Conservation (phyloP, 208 protist species). For the Leishmania mexicana region DNA sequence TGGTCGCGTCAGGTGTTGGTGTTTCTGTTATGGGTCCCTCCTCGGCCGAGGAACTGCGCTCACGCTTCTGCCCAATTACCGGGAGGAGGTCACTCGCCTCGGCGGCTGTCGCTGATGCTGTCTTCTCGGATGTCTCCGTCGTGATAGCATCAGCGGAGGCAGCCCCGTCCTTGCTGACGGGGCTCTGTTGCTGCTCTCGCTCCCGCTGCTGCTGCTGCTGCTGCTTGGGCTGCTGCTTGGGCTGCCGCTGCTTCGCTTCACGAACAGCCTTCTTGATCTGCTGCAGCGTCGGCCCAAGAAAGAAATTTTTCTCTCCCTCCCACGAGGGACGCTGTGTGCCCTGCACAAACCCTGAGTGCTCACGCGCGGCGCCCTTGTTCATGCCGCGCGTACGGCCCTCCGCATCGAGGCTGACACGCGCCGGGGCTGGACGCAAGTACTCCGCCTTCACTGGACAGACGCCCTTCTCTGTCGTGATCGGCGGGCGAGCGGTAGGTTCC, state of each 20-base stretch:
- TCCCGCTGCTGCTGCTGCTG: not conserved
- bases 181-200: constrained; percentile 4
- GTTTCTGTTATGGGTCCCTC: not conserved
- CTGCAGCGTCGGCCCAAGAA: constrained; percentile 54
- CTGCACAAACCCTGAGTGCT: constrained; percentile 44
- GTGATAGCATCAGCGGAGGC: not conserved
- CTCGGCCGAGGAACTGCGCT: constrained; percentile 9
- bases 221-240: constrained; percentile 4
- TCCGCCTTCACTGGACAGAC: constrained; percentile 68
- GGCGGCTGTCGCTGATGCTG: not conserved
- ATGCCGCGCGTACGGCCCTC: constrained; percentile 75
- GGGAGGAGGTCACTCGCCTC: not conserved
- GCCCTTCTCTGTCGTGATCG: constrained; percentile 33
- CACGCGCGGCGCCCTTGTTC: constrained; percentile 76
- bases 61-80: constrained; percentile 18
- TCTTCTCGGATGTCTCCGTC: not conserved
- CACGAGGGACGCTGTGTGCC: constrained; percentile 69
- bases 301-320: constrained; percentile 82
- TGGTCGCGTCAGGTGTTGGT: constrained; percentile 8
- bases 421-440: constrained; percentile 61
- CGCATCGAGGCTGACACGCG: constrained; percentile 56
- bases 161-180: not conserved
- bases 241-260: constrained; percentile 24
- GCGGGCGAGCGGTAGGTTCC: not conserved
- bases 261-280: constrained; percentile 63